Evolutionary conservation across 2,329 filamentous ascomycete genomes (phyloP), one percentile per base, ranked within the genome.

Genomic region (Aureobasidium pullulans): DNA sequence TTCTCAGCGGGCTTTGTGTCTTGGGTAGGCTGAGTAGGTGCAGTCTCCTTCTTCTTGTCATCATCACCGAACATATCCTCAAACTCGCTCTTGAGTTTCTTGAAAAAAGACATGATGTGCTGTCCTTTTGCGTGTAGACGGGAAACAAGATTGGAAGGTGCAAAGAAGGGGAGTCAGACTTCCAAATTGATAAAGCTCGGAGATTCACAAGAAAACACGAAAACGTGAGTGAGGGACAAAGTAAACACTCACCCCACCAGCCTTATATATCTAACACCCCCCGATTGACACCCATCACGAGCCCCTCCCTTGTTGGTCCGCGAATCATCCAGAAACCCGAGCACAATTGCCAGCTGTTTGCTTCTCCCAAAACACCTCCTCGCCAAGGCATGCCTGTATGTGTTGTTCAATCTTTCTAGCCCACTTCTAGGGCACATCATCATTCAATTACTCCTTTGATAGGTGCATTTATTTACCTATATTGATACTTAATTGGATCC

Each of bases 41-140:
- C 61, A 64, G 64, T 69, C 39, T 71, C 66, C 47, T 70, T 64
- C 62, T 73, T 69, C n/a, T 68, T 54, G 39, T 65, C 61, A 47
- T 61, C 61, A 59, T 69, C 66, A 15, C 63, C 63, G 50, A 69
- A 65, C 40, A 75, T 72, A 57, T 75, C 71, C 59, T 76, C 67
- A 62, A 77, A 68, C 62, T 76, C 74, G 64, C 75, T 74, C 66
- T 74, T 76, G 63, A 76, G 72, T 62, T 77, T 76, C 67, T 75
- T 76, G 64, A 77, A 71, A 62, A 77, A 77, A 57, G 75, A 75
- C 75, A 77, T 77, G 46, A 7, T 64, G 57, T 16, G 47, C 7
- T 39, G 13, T 31, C 8, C 15, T n/a, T 23, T 15, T 46, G 29
- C 15, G 15, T 10, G 39, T 29, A 28, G 7, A 16, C 5, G 8